Evolutionary conservation across 2,329 filamentous ascomycete species (phyloP).

Genomic region (Curvularia lunata): DNA sequence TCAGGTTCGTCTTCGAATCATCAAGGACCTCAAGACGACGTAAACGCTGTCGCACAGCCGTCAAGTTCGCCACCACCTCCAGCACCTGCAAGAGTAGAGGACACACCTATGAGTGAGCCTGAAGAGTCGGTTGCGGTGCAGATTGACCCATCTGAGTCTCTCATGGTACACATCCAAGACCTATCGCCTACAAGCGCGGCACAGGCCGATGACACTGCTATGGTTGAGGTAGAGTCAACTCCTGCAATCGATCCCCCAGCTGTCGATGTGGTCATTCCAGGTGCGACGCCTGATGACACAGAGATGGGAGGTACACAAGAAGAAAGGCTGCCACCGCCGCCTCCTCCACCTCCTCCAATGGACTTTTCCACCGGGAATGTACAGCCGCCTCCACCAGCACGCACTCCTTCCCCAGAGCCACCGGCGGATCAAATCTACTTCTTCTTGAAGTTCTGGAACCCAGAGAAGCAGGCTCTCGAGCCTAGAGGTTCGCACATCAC

Average conservation of each 20-base stretch:
- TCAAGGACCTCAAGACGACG: neutral
- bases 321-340: conserved; percentile 31
- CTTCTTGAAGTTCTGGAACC: conserved; percentile 51
- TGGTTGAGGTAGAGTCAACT: conserved; percentile 32
- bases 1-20: neutral
- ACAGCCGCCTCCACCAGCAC: conserved; percentile 30
- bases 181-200: conserved; percentile 1
- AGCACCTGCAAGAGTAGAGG: conserved; percentile 29
- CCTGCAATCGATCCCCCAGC: conserved; percentile 26
- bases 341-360: conserved; percentile 26
- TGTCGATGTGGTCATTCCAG: conserved; percentile 31
- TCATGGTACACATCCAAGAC: conserved; percentile 11
- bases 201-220: conserved; percentile 28
- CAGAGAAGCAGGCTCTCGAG: conserved; percentile 44
- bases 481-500: conserved; percentile 43
- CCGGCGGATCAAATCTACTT: conserved; percentile 49
- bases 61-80: conserved; percentile 14
- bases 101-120: conserved; percentile 50
- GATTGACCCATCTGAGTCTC: conserved; percentile 8
- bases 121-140: conserved; percentile 31
- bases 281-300: conserved; percentile 33
- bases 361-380: conserved; percentile 24
- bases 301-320: conserved; percentile 48
- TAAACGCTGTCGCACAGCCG: conserved; percentile 1
- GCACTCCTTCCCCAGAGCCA: conserved; percentile 28